phyloP scores from a whole-genome alignment of 1,139 yeast species.

The Debaryomyces subglobosus region DNA sequence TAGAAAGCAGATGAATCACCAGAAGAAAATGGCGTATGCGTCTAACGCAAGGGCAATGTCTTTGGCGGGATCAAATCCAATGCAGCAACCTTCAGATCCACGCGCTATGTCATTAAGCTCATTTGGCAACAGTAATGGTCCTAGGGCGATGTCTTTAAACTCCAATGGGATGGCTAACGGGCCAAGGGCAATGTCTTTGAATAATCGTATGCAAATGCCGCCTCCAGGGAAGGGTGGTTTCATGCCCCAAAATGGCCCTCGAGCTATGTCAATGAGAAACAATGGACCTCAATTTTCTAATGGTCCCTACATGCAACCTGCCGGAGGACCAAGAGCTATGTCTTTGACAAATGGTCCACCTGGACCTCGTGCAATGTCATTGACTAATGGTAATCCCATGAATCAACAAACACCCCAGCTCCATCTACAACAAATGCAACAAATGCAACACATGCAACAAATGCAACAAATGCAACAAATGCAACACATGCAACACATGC shows the following conservation, averaged over 20 bases:
- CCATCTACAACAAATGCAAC: constrained; percentile 1
- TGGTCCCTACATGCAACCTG: neutral
- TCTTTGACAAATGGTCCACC: constrained; percentile 15
- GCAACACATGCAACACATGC: constrained; percentile 3
- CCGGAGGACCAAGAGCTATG: constrained; percentile 8
- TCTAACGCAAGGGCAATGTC: constrained; percentile 53
- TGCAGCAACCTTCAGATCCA: constrained; percentile 37
- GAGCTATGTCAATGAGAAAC: constrained; percentile 15
- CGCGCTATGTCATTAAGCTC: constrained; percentile 63
- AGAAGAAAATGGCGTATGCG: constrained; percentile 59
- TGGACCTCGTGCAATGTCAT: constrained; percentile 9
- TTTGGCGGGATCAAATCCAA: constrained; percentile 40
- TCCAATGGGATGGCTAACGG: constrained; percentile 18
- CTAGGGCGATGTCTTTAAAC: constrained; percentile 33
- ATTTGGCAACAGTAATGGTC: constrained; percentile 23
- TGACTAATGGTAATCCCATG: constrained; percentile 1
- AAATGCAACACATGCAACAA: constrained; percentile 4
- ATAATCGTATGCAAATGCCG: constrained; percentile 14
- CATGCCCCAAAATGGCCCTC: constrained; percentile 11
- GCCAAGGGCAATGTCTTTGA: constrained; percentile 33
- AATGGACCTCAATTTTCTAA: constrained; percentile 7
- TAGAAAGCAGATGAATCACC: constrained; percentile 68
- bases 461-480: neutral
- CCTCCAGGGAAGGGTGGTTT: constrained; percentile 2
- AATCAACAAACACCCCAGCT: neutral